Conservation (phyloP, 2,329 filamentous ascomycete genomes). For the Paecilomyces variotii region DNA sequence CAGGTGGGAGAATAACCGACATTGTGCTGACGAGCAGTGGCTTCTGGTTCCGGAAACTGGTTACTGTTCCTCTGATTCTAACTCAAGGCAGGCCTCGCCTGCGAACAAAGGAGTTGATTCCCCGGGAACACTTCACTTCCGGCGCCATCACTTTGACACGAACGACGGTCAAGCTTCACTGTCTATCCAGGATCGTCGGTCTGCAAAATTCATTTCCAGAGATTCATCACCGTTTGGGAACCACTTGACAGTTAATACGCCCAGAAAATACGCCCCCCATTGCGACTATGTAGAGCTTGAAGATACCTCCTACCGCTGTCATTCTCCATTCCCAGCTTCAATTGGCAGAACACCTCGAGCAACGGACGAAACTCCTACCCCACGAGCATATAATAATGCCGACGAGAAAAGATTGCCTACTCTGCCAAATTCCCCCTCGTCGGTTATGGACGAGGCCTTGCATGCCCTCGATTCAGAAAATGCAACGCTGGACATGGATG, state of each 20-base stretch:
- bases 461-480: slow-evolving; percentile 26
- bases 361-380: slow-evolving; percentile 14
- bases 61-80: slow-evolving; percentile 5
- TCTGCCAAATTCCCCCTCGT: slow-evolving; percentile 39
- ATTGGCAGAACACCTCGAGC: slow-evolving; percentile 5
- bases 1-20: background rate
- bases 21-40: background rate
- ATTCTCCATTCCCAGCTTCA: slow-evolving; percentile 17
- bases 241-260: slow-evolving; percentile 21
- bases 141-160: slow-evolving; percentile 9
- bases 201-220: slow-evolving; percentile 20
- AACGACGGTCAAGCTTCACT: slow-evolving; percentile 7
- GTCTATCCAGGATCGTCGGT: slow-evolving; percentile 32
- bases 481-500: slow-evolving; percentile 22
- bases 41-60: slow-evolving; percentile 1
- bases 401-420: slow-evolving; percentile 36
- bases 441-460: slow-evolving; percentile 35
- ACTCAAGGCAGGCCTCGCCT: slow-evolving; percentile 6
- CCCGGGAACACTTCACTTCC: slow-evolving; percentile 9
- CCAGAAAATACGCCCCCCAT: slow-evolving; percentile 2
- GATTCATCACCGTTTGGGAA: slow-evolving; percentile 18
- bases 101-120: background rate
- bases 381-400: slow-evolving; percentile 18
- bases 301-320: slow-evolving; percentile 10
- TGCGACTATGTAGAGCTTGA: slow-evolving; percentile 6